These are phyloP conservation scores for Paecilomyces dactylethromorphus DNA, from an alignment of 2,329 filamentous ascomycete species.

Conservation along the genomic window DNA sequence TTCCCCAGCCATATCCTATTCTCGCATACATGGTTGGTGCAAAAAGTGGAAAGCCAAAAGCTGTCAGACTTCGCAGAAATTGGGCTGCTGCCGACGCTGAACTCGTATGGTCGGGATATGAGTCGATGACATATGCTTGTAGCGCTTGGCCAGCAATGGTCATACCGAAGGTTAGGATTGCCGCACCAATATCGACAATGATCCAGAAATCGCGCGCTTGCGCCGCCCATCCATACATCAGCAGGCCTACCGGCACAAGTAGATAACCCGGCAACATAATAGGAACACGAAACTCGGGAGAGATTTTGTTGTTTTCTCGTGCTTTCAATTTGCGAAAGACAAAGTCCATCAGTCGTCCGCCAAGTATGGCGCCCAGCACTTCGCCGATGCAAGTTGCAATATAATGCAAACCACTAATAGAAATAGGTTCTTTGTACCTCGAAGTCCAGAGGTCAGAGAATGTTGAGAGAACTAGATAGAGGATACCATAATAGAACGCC, in stretches of 20 bases:
- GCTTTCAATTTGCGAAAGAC: background rate
- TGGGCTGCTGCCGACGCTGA: slow-evolving; percentile 42
- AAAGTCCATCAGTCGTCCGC: background rate
- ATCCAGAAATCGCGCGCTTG: slow-evolving; percentile 42
- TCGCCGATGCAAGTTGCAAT: background rate
- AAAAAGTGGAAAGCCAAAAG: slow-evolving; percentile 47
- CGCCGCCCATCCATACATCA: slow-evolving; percentile 48
- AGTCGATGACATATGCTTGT: slow-evolving; percentile 28
- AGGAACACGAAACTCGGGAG: slow-evolving; percentile 54
- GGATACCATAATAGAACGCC: background rate
- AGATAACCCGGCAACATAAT: slow-evolving; percentile 46
- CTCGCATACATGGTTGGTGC: slow-evolving; percentile 32
- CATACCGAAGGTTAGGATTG: slow-evolving; percentile 37
- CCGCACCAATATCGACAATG: slow-evolving; percentile 43
- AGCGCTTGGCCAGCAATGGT: slow-evolving; percentile 27
- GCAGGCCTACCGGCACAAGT: slow-evolving; percentile 43
- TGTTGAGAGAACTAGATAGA: background rate
- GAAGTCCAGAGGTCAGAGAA: background rate
- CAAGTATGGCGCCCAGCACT: background rate
- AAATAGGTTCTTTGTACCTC: background rate
- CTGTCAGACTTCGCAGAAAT: slow-evolving; percentile 40
- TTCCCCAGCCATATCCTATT: slow-evolving; percentile 32
- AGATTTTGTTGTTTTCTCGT: background rate
- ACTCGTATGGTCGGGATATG: slow-evolving; percentile 41
- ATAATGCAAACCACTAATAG: background rate